Percentiles rank a stretch among this genome's conserved stretches.
Evolutionary conservation across 345 rosid genomes (phyloP).

Genomic region (Brassica carinata): DNA sequence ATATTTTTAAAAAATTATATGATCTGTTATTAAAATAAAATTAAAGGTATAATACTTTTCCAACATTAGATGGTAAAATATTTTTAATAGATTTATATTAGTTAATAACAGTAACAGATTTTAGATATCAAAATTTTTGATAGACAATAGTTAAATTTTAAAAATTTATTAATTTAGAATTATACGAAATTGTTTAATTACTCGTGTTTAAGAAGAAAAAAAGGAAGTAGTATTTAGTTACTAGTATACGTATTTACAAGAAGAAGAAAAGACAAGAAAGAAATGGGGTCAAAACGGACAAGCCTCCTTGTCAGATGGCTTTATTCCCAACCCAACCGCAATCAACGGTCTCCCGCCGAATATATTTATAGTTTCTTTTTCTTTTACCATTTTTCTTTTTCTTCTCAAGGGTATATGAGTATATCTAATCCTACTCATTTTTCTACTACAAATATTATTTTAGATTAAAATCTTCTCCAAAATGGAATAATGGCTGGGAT

Average conservation of each 20-base stretch:
- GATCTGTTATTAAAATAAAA: too few species aligned
- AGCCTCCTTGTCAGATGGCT: conserved; percentile 59
- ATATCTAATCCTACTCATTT: too few species aligned
- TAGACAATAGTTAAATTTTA: too few species aligned
- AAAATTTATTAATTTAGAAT: not conserved
- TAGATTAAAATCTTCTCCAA: too few species aligned
- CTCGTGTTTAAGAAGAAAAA: too few species aligned
- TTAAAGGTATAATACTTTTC: not conserved
- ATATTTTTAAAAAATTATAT: too few species aligned
- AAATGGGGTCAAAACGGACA: conserved; percentile 58
- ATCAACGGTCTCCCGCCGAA: conserved; percentile 85
- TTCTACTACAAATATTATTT: too few species aligned
- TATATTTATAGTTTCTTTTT: not conserved
- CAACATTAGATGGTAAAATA: not conserved
- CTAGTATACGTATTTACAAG: not conserved
- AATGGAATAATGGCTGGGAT: too few species aligned
- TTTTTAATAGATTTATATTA: too few species aligned
- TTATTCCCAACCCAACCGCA: conserved; percentile 94
- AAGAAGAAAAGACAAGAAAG: conserved; percentile 17
- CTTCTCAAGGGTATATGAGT: too few species aligned
- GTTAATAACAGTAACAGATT: too few species aligned
- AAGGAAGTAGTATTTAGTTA: not conserved
- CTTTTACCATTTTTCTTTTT: conserved; percentile 9
- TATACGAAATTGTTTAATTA: too few species aligned
- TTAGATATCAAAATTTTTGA: not conserved